Evolutionary conservation across 1,284 basidiomycete genomes (phyloP).

Genomic region (Ustilago trichophora): DNA sequence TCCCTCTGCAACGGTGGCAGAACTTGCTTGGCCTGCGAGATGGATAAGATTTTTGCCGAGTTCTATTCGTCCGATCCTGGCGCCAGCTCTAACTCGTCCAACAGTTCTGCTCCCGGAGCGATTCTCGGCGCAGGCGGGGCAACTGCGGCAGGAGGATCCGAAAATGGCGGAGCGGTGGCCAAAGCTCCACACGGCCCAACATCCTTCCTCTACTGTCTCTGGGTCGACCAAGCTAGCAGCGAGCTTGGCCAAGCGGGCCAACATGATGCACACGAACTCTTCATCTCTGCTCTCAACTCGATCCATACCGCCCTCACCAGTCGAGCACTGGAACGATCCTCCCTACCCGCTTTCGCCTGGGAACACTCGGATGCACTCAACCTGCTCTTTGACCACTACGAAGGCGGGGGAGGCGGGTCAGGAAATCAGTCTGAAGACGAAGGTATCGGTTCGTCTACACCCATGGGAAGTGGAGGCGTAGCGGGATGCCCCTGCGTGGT

Average conservation of each 20-base stretch:
- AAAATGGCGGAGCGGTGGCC: constrained; percentile 44
- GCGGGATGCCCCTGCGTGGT: constrained; percentile 83
- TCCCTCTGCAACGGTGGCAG: constrained; percentile 72
- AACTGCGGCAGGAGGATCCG: background rate
- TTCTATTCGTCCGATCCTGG: constrained; percentile 61
- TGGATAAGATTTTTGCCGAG: constrained; percentile 90
- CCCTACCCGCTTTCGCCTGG: constrained; percentile 43
- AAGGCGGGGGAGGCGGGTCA: constrained; percentile 22
- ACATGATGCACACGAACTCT: constrained; percentile 86
- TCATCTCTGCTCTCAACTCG: constrained; percentile 63
- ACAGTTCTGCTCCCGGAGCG: constrained; percentile 54
- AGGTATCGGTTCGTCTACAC: constrained; percentile 16
- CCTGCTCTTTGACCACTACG: constrained; percentile 50
- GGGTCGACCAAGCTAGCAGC: constrained; percentile 76
- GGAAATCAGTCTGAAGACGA: constrained; percentile 42
- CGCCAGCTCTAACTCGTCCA: background rate
- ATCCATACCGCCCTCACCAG: constrained; percentile 57
- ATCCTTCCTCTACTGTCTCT: constrained; percentile 83
- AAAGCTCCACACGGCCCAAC: constrained; percentile 78
- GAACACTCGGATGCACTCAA: constrained; percentile 40
- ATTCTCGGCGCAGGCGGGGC: background rate
- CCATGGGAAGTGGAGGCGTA: constrained; percentile 35
- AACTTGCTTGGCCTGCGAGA: constrained; percentile 89
- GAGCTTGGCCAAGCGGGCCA: constrained; percentile 90
- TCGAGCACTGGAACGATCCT: constrained; percentile 38